Evolutionary conservation across 2,329 filamentous ascomycete genomes (phyloP).

Genomic region (Chaetomium sp.): DNA sequence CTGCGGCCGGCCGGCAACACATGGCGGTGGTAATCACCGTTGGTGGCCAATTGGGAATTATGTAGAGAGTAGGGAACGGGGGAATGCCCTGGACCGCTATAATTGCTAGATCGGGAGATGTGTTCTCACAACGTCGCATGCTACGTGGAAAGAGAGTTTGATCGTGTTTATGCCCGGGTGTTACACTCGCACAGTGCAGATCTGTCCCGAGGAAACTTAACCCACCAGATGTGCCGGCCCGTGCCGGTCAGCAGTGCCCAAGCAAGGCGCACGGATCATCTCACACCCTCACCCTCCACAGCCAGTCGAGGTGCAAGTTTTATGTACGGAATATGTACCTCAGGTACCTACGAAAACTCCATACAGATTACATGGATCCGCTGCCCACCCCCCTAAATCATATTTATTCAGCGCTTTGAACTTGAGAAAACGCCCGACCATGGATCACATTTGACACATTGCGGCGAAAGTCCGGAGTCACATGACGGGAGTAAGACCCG

Average conservation of each 20-base stretch:
- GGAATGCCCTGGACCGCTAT: not conserved
- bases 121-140: not conserved
- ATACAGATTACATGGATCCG: no score
- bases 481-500: not conserved
- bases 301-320: not conserved
- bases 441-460: no score
- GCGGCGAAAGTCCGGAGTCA: no score
- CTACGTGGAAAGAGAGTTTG: not conserved
- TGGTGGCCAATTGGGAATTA: not conserved
- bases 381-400: no score
- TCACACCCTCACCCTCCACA: not conserved
- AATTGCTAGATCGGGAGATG: not conserved
- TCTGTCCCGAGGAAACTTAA: not conserved
- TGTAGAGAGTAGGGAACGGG: not conserved
- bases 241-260: not conserved
- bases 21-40: slow-evolving; percentile 15
- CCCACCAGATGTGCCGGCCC: slow-evolving; percentile 1
- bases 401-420: not conserved
- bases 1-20: slow-evolving; percentile 14
- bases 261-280: slow-evolving; percentile 11
- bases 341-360: no score
- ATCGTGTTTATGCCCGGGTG: not conserved
- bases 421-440: not conserved
- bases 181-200: slow-evolving; percentile 6
- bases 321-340: no score